Conservation (phyloP, 139 green algal genomes). For the Micractinium sp. region DNA sequence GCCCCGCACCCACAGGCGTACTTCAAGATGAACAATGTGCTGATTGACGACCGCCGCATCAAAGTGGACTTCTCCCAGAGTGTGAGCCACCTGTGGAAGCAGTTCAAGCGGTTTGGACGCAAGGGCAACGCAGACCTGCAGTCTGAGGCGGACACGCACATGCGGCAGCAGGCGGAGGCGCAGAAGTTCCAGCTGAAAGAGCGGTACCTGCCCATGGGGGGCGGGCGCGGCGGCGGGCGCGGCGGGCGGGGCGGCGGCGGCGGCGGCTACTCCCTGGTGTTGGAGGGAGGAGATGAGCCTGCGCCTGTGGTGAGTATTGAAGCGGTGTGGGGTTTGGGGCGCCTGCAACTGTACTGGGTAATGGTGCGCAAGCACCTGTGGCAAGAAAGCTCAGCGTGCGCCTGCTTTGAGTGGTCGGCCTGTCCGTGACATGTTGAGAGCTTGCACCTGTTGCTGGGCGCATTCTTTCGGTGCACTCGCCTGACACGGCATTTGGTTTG, state of each 20-base stretch:
- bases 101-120: slow-evolving; percentile 78
- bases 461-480: no score
- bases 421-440: no score
- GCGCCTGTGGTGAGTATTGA: background rate
- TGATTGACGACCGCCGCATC: slow-evolving; percentile 97
- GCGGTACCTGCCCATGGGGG: background rate
- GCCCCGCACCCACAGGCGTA: slow-evolving; percentile 68
- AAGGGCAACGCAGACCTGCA: slow-evolving; percentile 43
- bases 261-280: slow-evolving; percentile 12
- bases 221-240: background rate
- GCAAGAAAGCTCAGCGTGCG: no score
- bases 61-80: slow-evolving; percentile 53
- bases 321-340: no score
- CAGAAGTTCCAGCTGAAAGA: slow-evolving; percentile 28
- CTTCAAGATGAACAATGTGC: slow-evolving; percentile 99
- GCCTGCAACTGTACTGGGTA: no score
- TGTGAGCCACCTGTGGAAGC: slow-evolving; percentile 94
- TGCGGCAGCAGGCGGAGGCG: slow-evolving; percentile 15
- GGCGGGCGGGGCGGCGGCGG: background rate
- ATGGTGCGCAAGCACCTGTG: no score
- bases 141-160: slow-evolving; percentile 15
- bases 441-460: no score
- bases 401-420: no score
- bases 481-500: no score
- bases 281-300: background rate